Evolutionary conservation across 805 yeast genomes (phyloP).

Genomic region (Candida sphagnicola): DNA sequence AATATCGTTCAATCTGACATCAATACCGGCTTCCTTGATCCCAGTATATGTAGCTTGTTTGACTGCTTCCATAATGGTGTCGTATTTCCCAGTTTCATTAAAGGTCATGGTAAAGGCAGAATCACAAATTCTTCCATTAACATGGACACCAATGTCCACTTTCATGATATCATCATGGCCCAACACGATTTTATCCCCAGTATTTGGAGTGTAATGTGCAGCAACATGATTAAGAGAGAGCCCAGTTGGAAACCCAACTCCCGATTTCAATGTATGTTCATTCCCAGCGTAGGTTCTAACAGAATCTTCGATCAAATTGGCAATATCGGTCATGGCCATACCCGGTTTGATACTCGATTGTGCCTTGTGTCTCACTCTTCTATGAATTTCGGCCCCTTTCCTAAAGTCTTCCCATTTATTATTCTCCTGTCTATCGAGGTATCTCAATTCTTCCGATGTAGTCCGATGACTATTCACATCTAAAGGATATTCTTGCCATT

Average conservation of each 20-base stretch:
- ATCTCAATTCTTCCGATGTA: conserved; percentile 83
- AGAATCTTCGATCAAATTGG: conserved; percentile 82
- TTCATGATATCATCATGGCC: conserved; percentile 91
- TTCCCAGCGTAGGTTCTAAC: conserved; percentile 71
- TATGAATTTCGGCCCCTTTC: conserved; percentile 93
- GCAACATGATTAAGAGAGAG: conserved; percentile 90
- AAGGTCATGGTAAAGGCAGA: conserved; percentile 93
- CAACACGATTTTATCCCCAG: conserved; percentile 82
- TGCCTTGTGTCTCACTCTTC: conserved; percentile 82
- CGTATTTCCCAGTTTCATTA: conserved; percentile 64
- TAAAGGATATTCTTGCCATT: conserved; percentile 74
- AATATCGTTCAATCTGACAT: conserved; percentile 89
- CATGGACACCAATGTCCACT: conserved; percentile 95
- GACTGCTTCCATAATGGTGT: conserved; percentile 77
- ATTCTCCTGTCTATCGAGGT: conserved; percentile 60
- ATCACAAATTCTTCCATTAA: conserved; percentile 90
- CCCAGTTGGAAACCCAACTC: conserved; percentile 99
- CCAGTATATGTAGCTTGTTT: conserved; percentile 94
- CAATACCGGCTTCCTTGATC: conserved; percentile 88
- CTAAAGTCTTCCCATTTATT: conserved; percentile 83
- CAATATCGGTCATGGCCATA: conserved; percentile 85
- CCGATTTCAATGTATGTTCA: conserved; percentile 63
- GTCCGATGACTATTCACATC: conserved; percentile 65
- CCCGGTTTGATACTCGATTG: conserved; percentile 79
- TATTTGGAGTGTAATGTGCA: conserved; percentile 97